Evolutionary conservation across 345 rosid genomes (phyloP).

Genomic region (Eucalyptus rudis): DNA sequence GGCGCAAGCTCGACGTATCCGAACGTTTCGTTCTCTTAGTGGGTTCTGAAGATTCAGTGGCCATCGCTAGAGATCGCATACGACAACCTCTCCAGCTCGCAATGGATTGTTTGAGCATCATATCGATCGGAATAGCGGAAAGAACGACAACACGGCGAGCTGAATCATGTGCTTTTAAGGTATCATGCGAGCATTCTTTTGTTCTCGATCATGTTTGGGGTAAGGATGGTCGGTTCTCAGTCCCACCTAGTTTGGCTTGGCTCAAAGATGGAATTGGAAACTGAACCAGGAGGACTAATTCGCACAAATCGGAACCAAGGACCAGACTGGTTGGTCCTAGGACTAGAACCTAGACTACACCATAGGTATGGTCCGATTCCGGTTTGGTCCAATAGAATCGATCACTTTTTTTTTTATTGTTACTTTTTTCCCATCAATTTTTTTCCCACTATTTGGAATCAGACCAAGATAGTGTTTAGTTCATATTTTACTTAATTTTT

Average conservation of each 20-base stretch:
- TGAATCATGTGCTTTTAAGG: background rate
- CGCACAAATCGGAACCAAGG: accelerated
- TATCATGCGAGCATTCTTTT: background rate
- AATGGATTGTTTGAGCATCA: background rate
- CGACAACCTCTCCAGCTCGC: background rate
- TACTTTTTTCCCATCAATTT: too few species aligned
- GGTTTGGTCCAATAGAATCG: accelerated
- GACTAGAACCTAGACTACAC: accelerated
- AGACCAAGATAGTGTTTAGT: too few species aligned
- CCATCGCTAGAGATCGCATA: background rate
- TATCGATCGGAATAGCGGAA: background rate
- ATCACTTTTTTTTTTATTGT: too few species aligned
- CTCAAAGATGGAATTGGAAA: too few species aligned
- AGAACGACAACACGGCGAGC: background rate
- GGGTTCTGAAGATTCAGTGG: background rate
- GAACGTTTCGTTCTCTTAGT: background rate
- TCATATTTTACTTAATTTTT: too few species aligned
- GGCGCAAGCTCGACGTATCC: background rate
- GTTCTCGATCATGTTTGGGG: background rate
- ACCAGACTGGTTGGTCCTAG: too few species aligned
- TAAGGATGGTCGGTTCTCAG: too few species aligned
- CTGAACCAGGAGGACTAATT: accelerated
- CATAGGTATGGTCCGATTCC: too few species aligned
- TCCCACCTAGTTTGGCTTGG: too few species aligned
- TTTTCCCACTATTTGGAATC: too few species aligned